Evolutionary conservation across 2,329 filamentous ascomycete species (phyloP).

Genomic region (Monosporascus sp.): DNA sequence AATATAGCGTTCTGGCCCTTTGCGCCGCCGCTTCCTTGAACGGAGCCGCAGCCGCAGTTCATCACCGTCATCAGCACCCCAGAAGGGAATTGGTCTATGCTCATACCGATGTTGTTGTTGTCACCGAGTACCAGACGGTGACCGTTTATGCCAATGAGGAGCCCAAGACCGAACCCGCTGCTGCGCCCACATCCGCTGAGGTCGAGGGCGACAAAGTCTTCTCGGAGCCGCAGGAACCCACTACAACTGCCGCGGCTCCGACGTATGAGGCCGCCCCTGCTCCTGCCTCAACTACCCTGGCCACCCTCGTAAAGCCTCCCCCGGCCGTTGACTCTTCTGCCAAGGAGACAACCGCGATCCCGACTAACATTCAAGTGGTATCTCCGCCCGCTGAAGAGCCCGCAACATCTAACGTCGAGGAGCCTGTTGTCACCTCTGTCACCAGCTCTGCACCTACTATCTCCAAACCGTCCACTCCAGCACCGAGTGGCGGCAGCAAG

Average conservation of each 20-base stretch:
- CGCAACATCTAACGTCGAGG: neutral
- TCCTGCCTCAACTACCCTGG: slow-evolving; percentile 16
- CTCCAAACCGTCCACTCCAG: slow-evolving; percentile 1
- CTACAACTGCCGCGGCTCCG: slow-evolving; percentile 4
- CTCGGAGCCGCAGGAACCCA: too few relatives aligned
- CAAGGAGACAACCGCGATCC: slow-evolving; percentile 5
- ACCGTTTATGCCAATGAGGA: slow-evolving; percentile 20
- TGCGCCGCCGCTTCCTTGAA: slow-evolving; percentile 24
- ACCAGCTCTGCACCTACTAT: slow-evolving; percentile 5
- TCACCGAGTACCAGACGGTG: slow-evolving; percentile 25
- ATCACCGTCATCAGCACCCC: slow-evolving; percentile 23
- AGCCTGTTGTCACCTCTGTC: neutral
- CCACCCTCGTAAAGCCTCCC: slow-evolving; percentile 16
- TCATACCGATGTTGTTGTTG: slow-evolving; percentile 24
- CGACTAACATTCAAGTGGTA: neutral
- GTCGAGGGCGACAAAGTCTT: neutral
- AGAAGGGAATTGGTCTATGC: slow-evolving; percentile 24
- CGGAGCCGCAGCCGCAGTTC: slow-evolving; percentile 18
- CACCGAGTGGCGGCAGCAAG: slow-evolving; percentile 15
- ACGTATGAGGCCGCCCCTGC: slow-evolving; percentile 2
- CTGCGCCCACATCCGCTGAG: neutral
- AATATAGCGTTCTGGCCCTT: slow-evolving; percentile 25
- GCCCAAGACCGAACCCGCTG: slow-evolving; percentile 4
- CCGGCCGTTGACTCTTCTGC: slow-evolving; percentile 4
- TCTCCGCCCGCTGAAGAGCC: neutral